Evolutionary conservation across 83 land plant species (phyloP).

Genomic region (Diphasiastrum complanatum): DNA sequence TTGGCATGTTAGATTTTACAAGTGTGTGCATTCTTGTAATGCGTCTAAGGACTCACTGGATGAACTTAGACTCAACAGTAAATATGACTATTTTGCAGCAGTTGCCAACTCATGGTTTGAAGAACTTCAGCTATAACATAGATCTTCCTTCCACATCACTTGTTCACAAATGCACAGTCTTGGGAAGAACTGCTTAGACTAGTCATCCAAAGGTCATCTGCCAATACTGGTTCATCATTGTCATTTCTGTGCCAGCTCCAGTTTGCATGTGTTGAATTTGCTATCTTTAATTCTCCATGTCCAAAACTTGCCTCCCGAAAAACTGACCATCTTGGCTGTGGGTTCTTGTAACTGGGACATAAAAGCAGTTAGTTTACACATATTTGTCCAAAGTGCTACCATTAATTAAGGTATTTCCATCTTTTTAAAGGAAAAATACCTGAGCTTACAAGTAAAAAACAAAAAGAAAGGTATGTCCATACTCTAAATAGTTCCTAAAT

Average conservation of each 20-base stretch:
- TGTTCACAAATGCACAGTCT: no score
- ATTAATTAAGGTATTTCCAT: neutral
- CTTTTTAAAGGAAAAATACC: neutral
- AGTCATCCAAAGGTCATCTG: slow-evolving; percentile 20
- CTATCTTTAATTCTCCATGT: slow-evolving; percentile 23
- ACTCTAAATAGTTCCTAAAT: neutral
- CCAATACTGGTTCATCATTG: slow-evolving; percentile 25
- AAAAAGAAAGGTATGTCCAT: neutral
- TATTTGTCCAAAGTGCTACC: neutral
- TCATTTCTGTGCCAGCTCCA: slow-evolving; percentile 40
- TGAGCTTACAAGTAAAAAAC: neutral
- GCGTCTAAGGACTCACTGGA: no score
- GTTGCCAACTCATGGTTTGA: no score
- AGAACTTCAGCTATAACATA: no score
- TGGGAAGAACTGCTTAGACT: slow-evolving; percentile 21
- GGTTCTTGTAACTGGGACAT: slow-evolving; percentile 21
- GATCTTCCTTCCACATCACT: no score
- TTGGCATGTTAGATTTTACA: no score
- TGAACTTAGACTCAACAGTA: no score
- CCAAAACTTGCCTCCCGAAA: slow-evolving; percentile 41
- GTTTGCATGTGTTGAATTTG: slow-evolving; percentile 35
- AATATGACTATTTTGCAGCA: no score
- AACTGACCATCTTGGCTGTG: slow-evolving; percentile 33
- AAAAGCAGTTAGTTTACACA: neutral
- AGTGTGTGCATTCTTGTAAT: no score